phyloP scores from a whole-genome alignment of 108 stramenopile genomes.

The Cyclostephanos invisitatus region DNA sequence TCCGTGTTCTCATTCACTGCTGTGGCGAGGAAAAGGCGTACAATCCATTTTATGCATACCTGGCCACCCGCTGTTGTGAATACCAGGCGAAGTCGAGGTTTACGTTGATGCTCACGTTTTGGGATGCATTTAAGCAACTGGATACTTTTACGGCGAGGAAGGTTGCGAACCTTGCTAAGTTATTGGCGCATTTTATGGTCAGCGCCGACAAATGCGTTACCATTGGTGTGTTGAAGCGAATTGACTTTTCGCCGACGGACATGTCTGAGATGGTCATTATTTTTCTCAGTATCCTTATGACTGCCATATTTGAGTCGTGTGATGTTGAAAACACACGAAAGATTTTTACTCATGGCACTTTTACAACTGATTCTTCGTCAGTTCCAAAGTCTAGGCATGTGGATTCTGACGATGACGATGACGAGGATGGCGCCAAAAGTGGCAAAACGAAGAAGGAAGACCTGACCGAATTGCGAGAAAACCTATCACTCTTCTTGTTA shows the following conservation, averaged over 20 bases:
- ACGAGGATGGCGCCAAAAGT: conserved; percentile 23
- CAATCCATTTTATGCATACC: conserved; percentile 93
- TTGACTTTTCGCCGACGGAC: conserved; percentile 76
- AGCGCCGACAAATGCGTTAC: conserved; percentile 59
- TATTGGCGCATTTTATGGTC: conserved; percentile 83
- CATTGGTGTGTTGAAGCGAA: conserved; percentile 73
- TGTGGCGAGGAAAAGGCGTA: conserved; percentile 89
- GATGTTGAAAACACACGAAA: conserved; percentile 47
- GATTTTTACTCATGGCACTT: conserved; percentile 52
- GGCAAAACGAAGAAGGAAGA: conserved; percentile 47
- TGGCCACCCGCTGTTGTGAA: conserved; percentile 89
- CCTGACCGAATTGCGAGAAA: conserved; percentile 56
- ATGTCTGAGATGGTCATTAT: conserved; percentile 71
- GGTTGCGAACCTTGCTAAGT: conserved; percentile 89
- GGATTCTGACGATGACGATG: conserved; percentile 41
- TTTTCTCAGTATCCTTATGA: conserved; percentile 78
- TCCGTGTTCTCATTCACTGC: conserved; percentile 93
- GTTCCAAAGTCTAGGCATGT: conserved; percentile 18
- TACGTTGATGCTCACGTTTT: conserved; percentile 91
- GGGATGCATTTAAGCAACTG: conserved; percentile 94
- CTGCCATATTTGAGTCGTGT: conserved; percentile 68
- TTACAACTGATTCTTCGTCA: conserved; percentile 3
- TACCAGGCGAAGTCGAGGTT: conserved; percentile 88
- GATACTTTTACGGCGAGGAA: conserved; percentile 71
- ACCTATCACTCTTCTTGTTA: conserved; percentile 77